Base-by-base conservation (phyloP, 805 yeast genomes). In the Candida adriatica region DNA sequence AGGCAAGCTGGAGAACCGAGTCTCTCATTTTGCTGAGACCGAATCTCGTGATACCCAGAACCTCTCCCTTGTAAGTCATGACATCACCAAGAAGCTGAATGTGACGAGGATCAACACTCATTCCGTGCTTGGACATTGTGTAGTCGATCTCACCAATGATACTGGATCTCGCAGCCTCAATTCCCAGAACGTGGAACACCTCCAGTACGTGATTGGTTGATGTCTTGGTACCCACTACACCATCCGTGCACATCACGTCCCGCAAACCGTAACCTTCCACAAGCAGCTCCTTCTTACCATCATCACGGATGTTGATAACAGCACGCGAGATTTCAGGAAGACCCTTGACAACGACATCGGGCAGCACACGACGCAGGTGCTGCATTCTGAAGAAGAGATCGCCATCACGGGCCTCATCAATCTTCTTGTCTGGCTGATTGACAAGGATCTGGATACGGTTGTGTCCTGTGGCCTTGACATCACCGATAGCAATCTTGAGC, bases 51-150 rank as follows among this genome's bases (percentile, higher is more conserved):
- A 92, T 92, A 59, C 99, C 98, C 46, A 94, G 70, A 9, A 92
- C 95, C 56, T 92, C 98, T 38, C 99, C 99, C 62, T 92, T 92
- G 59, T 85, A 92, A 0, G 97, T 86, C 99, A 92, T 92, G 30
- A 92, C 97, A 59, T 92, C 99, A 43, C 98, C 98, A 42, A 92
- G 65, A 28, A 92, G 66, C 64, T 92, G 97, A 56, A 94, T 88
- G 59, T 92, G 99, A 68, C 99, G 95, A 39, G 97, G 98, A 68
- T 92, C 99, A 30, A 92, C 96, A 57, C 95, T 85, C 98, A 92
- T 92, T 61, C 99, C 99, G 67, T 92, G 98, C 61, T 87, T 86
- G 55, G 95, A 79, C 99, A 92, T 92, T 34, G 98, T 92, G 55
- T 87, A 87, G 54, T 84, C 95, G 58, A 92, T 92, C 64, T 92